A percentile compares a stretch with the other conserved stretches of the same genome.
Conservation (phyloP, 164 flowering plant genomes). For the Stephania yunnanensis region DNA sequence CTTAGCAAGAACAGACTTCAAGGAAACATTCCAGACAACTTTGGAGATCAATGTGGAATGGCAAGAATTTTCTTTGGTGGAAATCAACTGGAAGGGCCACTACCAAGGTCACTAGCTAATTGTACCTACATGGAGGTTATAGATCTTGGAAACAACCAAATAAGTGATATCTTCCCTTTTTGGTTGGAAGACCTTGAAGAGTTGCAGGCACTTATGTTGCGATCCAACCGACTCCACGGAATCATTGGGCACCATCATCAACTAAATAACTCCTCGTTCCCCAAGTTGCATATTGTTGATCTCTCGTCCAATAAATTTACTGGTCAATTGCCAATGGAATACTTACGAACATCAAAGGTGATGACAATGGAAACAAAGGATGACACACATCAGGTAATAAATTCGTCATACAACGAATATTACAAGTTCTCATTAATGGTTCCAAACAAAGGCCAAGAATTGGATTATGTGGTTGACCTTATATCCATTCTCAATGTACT, state of each 20-base stretch:
- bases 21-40: conserved; percentile 35
- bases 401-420: not conserved
- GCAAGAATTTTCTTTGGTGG: conserved; percentile 36
- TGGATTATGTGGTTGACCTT: conserved; percentile 2
- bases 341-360: conserved; percentile 9
- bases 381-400: not conserved
- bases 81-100: conserved; percentile 37
- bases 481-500: conserved; percentile 14
- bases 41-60: conserved; percentile 26
- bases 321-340: conserved; percentile 1
- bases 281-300: conserved; percentile 16
- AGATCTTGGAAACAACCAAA: conserved; percentile 46
- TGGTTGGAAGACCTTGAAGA: conserved; percentile 25
- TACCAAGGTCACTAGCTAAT: conserved; percentile 46
- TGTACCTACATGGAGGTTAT: conserved; percentile 48
- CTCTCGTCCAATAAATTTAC: conserved; percentile 16
- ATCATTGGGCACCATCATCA: conserved; percentile 9
- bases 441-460: conserved; percentile 35
- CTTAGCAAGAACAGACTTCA: conserved; percentile 32
- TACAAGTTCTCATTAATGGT: conserved; percentile 41
- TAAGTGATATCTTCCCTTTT: conserved; percentile 44
- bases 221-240: conserved; percentile 46
- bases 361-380: conserved; percentile 25
- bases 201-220: conserved; percentile 52
- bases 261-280: not conserved